Conservation (phyloP, 2,329 filamentous ascomycete species). For the Colletotrichum godetiae region DNA sequence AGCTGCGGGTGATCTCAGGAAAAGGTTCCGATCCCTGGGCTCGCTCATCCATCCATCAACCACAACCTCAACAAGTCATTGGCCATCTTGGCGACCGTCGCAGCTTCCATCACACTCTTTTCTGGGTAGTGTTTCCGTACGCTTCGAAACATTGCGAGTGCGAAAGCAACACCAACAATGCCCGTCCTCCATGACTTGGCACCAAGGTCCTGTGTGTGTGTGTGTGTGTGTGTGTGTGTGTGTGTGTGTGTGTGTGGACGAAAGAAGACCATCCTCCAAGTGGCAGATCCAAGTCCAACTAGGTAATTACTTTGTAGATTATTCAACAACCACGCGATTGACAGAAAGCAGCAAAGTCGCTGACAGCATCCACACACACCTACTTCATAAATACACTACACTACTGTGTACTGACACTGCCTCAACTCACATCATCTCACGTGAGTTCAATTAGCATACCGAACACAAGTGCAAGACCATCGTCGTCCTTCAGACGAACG, state of each 20-base stretch:
- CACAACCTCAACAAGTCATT: background rate
- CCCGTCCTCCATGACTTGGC: background rate
- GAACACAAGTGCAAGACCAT: background rate
- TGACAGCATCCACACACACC: background rate
- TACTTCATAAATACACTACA: too few relatives aligned
- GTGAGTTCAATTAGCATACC: background rate
- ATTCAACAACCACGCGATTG: background rate
- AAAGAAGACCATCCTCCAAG: too few relatives aligned
- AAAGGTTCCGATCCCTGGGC: background rate
- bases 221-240: too few relatives aligned
- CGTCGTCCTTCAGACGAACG: constrained; percentile 8
- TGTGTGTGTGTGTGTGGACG: too few relatives aligned
- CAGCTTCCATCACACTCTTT: constrained; percentile 22
- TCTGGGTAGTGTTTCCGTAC: constrained; percentile 8
- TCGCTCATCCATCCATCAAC: background rate
- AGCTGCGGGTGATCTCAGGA: background rate
- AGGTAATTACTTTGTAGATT: too few relatives aligned
- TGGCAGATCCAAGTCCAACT: too few relatives aligned
- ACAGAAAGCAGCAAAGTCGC: background rate
- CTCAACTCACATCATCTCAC: background rate
- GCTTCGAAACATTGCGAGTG: background rate
- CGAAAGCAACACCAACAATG: background rate
- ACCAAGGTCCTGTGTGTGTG: too few relatives aligned
- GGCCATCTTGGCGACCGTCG: constrained; percentile 13
- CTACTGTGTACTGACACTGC: background rate